phyloP scores from a whole-genome alignment of 2,329 filamentous ascomycete genomes.

The Colletotrichum paranaense region DNA sequence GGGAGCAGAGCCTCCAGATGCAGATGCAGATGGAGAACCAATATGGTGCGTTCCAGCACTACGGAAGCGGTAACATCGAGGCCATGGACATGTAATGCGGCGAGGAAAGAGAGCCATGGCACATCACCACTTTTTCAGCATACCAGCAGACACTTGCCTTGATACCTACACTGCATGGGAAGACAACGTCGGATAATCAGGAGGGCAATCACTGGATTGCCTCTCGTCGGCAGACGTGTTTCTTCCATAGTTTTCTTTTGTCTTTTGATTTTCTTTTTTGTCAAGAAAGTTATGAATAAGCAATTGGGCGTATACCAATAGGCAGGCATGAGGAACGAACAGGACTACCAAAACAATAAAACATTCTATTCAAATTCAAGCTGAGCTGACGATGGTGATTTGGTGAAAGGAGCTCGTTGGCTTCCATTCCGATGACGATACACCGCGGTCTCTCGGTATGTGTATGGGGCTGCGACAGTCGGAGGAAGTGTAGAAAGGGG shows the following conservation, averaged over 20 bases:
- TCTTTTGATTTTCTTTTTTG: constrained; percentile 3
- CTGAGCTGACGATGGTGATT: neutral
- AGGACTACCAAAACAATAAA: neutral
- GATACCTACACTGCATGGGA: constrained; percentile 18
- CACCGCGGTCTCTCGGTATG: too few relatives aligned
- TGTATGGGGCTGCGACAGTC: too few relatives aligned
- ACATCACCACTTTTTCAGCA: constrained; percentile 2
- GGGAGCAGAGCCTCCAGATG: constrained; percentile 59
- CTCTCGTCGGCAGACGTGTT: neutral
- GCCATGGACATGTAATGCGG: constrained; percentile 57
- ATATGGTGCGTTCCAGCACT: constrained; percentile 71
- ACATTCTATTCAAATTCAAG: neutral
- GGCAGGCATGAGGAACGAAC: constrained; percentile 28
- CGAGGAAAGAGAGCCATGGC: constrained; percentile 35
- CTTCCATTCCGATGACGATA: neutral
- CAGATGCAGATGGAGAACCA: constrained; percentile 74
- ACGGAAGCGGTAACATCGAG: constrained; percentile 56
- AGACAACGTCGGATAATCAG: neutral
- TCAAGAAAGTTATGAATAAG: constrained; percentile 14
- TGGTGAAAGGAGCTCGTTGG: neutral
- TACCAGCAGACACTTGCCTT: constrained; percentile 21
- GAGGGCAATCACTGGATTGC: neutral
- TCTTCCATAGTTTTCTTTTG: neutral
- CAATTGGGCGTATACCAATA: constrained; percentile 24
- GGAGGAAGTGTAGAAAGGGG: too few relatives aligned